Evolutionary conservation across 345 rosid genomes (phyloP), one percentile per base, ranked within the genome.

Genomic region (Gossypium arboreum): DNA sequence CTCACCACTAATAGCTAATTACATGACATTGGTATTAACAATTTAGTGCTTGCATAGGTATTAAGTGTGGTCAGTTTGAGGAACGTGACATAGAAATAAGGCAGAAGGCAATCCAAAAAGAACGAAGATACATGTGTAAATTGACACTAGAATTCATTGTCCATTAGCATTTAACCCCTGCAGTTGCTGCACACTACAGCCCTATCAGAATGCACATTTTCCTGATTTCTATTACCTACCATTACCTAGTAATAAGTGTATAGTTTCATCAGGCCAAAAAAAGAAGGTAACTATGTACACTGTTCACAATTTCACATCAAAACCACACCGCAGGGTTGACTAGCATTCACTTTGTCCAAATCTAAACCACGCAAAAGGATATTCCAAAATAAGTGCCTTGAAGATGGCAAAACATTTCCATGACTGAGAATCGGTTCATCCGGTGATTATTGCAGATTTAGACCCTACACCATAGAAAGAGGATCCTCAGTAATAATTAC

Each of bases 401-500:
- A 25, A 50, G 27, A 16, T 25, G 15, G 72, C 44, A 50, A 27
- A 68, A 50, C 9, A 50, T 68, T 50, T 51, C 54, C 71, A 12
- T 17, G 52, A 39, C 39, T 45, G 1, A 48, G 13, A 27, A 45
- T 68, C 59, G 25, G 22, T 57, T 75, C 68, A 75, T 57, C 73
- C 3, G 7, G 45, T 29, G 34, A 34, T 67, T 18, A 57, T 75
- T 20, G 65, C 65, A 72, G 51, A 43, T 45, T 27, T 68, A 24
- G 67, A 75, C n/a, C 78, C 78, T 75, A 73, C 58, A 58, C 45
- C 58, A 45, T 10, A 12, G 29, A 75, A 67, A 25, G 24, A 41
- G 34, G 65, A 75, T 16, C 41, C 1, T 34, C 41, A 34, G 41
- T 34, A 5, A 34, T 34, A 34, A 6, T 34, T 34, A 34, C 41